Percentiles rank a stretch among this genome's conserved stretches.
phyloP scores from a whole-genome alignment of 768 basidiomycete genomes.

The Hericium coralloides region DNA sequence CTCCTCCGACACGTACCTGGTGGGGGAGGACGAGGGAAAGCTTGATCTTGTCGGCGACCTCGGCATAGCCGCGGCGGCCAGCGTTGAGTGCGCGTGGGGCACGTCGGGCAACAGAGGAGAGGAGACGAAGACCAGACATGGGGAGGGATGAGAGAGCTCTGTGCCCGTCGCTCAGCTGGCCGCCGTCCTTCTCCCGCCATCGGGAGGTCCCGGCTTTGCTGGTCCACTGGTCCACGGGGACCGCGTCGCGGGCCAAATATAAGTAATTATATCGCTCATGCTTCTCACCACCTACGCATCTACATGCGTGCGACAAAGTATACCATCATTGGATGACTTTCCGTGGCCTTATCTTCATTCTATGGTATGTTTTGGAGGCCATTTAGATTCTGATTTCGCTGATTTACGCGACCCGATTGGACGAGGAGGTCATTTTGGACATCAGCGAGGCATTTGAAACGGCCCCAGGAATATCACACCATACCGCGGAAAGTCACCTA shows the following conservation, averaged over 20 bases:
- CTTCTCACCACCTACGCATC: not conserved
- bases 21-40: slow-evolving; percentile 93
- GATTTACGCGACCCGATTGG: too few species aligned
- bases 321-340: too few species aligned
- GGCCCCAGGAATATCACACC: too few species aligned
- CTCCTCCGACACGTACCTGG: slow-evolving; percentile 50
- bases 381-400: too few species aligned
- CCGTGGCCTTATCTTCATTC: too few species aligned
- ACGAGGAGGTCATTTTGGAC: too few species aligned
- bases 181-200: not conserved
- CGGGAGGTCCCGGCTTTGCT: not conserved
- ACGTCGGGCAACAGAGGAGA: slow-evolving; percentile 55
- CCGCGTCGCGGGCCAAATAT: too few species aligned
- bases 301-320: not conserved
- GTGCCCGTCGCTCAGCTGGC: not conserved
- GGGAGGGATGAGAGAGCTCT: slow-evolving; percentile 15
- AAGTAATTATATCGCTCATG: not conserved
- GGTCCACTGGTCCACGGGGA: not conserved
- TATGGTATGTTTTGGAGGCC: too few species aligned
- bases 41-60: slow-evolving; percentile 82
- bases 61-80: slow-evolving; percentile 83
- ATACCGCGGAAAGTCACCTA: too few species aligned
- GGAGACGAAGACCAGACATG: slow-evolving; percentile 73
- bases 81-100: slow-evolving; percentile 41
- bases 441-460: too few species aligned